Conservation (phyloP, 169 alveolate species). For the Eimeria acervulina region DNA sequence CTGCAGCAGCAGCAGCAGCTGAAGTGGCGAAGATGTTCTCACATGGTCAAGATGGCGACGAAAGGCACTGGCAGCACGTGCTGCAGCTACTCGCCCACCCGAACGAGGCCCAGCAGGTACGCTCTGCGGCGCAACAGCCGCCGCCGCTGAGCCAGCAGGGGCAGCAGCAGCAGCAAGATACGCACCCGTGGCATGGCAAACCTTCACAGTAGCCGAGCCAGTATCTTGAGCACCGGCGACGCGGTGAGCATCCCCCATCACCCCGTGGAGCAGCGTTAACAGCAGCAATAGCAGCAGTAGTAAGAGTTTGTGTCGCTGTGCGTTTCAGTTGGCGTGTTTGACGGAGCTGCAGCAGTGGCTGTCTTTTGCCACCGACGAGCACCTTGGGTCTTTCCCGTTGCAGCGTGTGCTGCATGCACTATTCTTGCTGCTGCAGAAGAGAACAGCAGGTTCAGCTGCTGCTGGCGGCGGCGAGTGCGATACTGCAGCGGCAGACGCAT, state of each 20-base stretch:
- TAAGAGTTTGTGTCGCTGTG: background rate
- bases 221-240: background rate
- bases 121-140: background rate
- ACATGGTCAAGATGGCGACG: conserved; percentile 10
- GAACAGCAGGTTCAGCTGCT: conserved; percentile 24
- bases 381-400: conserved; percentile 78
- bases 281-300: background rate
- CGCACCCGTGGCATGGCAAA: background rate
- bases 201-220: background rate
- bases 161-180: background rate
- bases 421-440: conserved; percentile 70
- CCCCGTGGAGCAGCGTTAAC: background rate
- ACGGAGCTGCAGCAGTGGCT: conserved; percentile 81
- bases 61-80: conserved; percentile 64
- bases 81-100: conserved; percentile 73
- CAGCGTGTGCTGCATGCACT: conserved; percentile 73
- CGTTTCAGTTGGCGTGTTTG: conserved; percentile 75
- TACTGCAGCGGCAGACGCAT: background rate
- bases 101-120: conserved; percentile 61
- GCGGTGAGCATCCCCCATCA: background rate
- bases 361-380: conserved; percentile 76
- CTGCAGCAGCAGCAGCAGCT: conserved; percentile 17
- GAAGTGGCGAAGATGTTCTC: conserved; percentile 2
- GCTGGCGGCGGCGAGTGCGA: background rate
- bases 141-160: background rate